Conservation (phyloP, 2,329 filamentous ascomycete genomes). For the Penicillium sp. region DNA sequence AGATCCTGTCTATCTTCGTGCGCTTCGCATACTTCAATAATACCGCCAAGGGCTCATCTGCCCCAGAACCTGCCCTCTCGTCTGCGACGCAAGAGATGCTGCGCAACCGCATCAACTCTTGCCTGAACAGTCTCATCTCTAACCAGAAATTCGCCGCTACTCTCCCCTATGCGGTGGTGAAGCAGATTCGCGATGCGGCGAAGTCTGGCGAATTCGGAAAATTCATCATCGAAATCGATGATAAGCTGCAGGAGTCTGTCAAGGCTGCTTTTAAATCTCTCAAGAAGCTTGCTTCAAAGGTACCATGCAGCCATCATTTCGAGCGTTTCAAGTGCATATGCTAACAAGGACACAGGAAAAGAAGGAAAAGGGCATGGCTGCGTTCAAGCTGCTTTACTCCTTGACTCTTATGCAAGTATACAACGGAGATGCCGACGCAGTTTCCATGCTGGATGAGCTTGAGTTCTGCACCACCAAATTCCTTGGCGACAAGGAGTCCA, state of each 20-base stretch:
- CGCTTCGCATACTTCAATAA: constrained; percentile 54
- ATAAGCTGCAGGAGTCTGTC: constrained; percentile 44
- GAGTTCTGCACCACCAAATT: constrained; percentile 71
- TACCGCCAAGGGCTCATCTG: constrained; percentile 29
- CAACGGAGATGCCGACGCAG: constrained; percentile 82
- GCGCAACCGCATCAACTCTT: constrained; percentile 57
- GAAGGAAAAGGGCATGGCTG: constrained; percentile 54
- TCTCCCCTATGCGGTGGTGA: constrained; percentile 43
- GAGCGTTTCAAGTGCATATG: not conserved
- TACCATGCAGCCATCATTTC: constrained; percentile 12
- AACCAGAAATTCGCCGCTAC: constrained; percentile 38
- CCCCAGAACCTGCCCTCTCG: constrained; percentile 48
- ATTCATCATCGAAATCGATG: constrained; percentile 52
- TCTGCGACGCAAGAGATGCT: constrained; percentile 53
- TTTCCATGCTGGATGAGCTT: constrained; percentile 81
- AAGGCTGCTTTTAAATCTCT: constrained; percentile 46
- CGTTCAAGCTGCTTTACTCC: constrained; percentile 78
- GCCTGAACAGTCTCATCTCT: constrained; percentile 54
- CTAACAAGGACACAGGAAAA: constrained; percentile 51
- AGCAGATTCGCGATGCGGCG: constrained; percentile 41
- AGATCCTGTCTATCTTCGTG: constrained; percentile 48
- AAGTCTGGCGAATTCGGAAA: constrained; percentile 39
- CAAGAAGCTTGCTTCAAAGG: constrained; percentile 40
- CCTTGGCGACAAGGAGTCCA: constrained; percentile 51
- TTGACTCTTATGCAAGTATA: constrained; percentile 86